A percentile compares a stretch with the other conserved stretches of the same genome.
Evolutionary conservation across 768 basidiomycete genomes (phyloP).

Genomic region (Amanita phalloides): DNA sequence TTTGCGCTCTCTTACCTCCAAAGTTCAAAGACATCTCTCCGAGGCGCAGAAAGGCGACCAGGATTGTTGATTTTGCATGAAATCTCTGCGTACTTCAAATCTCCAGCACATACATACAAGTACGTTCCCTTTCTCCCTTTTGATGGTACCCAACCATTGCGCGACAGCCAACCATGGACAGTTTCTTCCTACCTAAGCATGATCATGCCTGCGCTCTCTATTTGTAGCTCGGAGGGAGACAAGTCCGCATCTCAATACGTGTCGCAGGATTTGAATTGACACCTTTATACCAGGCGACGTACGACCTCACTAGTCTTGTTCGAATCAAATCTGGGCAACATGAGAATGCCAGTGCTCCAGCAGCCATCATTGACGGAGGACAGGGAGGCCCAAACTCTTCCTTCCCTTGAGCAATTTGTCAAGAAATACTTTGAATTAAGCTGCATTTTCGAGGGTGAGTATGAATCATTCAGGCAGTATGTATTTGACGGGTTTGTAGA

Average conservation of each 20-base stretch:
- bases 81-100: conserved; percentile 41
- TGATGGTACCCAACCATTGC: not conserved
- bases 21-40: not conserved
- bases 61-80: conserved; percentile 37
- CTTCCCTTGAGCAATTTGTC: conserved; percentile 24
- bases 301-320: conserved; percentile 31
- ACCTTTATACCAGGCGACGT: not conserved
- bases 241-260: conserved; percentile 7
- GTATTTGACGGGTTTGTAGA: not conserved
- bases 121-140: not conserved
- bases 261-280: not conserved
- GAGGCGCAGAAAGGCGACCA: not conserved
- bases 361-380: conserved; percentile 10
- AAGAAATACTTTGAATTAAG: conserved; percentile 43
- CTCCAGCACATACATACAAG: not conserved
- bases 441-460: conserved; percentile 23
- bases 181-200: conserved; percentile 16
- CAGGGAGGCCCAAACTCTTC: conserved; percentile 3
- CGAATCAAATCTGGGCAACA: conserved; percentile 35
- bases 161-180: conserved; percentile 9
- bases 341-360: conserved; percentile 35
- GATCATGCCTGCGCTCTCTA: conserved; percentile 13
- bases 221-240: conserved; percentile 9
- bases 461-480: not conserved
- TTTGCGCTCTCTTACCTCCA: conserved; percentile 24